phyloP scores from a whole-genome alignment of 2,329 filamentous ascomycete genomes.

The Cladosporium sp. region DNA sequence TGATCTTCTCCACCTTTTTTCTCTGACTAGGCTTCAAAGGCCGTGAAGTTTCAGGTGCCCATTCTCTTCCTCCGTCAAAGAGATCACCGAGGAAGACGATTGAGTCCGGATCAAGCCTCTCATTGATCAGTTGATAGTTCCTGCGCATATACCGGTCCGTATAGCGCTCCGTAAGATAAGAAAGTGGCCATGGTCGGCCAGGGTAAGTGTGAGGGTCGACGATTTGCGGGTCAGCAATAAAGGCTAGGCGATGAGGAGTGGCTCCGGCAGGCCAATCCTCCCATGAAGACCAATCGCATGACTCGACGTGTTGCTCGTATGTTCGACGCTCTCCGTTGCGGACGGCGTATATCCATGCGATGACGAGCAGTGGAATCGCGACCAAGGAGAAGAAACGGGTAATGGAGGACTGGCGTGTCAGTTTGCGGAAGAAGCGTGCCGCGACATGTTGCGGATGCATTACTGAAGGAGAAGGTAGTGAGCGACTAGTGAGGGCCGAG shows the following conservation, averaged over 20 bases:
- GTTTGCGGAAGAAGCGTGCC: conserved; percentile 5
- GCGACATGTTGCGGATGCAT: conserved; percentile 14
- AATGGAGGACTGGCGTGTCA: conserved; percentile 9
- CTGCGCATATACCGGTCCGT: conserved; percentile 89
- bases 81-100: conserved; percentile 90
- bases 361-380: conserved; percentile 48
- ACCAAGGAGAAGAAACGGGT: conserved; percentile 8
- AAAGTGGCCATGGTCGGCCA: conserved; percentile 71
- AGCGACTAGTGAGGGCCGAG: not conserved
- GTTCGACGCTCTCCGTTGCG: conserved; percentile 82
- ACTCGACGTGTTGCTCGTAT: conserved; percentile 65
- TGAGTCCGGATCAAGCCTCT: conserved; percentile 74
- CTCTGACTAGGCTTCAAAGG: conserved; percentile 20
- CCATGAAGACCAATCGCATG: conserved; percentile 82
- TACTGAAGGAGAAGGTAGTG: conserved; percentile 6
- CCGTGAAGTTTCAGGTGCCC: conserved; percentile 59
- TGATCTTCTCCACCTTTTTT: conserved; percentile 18
- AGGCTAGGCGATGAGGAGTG: conserved; percentile 75
- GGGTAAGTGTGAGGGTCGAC: conserved; percentile 96
- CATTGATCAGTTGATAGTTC: conserved; percentile 74
- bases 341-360: conserved; percentile 70
- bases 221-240: conserved; percentile 87
- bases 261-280: conserved; percentile 82
- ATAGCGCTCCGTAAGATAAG: conserved; percentile 61
- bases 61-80: conserved; percentile 94